These are phyloP conservation scores for Penicillium paxilli DNA, from an alignment of 495 filamentous ascomycete genomes.

Conservation along the genomic window DNA sequence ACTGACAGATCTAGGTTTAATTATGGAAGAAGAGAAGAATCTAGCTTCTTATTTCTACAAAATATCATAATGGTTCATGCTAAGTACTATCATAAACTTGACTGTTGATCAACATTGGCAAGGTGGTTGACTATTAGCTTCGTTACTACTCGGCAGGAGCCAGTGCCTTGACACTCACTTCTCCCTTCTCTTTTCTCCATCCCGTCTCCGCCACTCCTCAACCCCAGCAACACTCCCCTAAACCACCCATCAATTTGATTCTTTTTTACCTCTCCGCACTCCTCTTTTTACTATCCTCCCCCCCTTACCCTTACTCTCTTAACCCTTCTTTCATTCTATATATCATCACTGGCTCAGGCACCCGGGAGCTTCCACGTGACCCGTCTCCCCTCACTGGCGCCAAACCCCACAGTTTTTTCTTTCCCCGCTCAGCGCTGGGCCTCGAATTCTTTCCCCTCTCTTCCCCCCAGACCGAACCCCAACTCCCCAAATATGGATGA, in stretches of 20 bases:
- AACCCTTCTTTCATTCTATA: background rate
- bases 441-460: slow-evolving; percentile 34
- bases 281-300: background rate
- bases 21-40: background rate
- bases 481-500: slow-evolving; percentile 40
- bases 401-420: slow-evolving; percentile 42
- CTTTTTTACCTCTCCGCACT: background rate
- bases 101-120: background rate
- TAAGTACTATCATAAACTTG: too few species aligned
- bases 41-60: background rate
- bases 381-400: slow-evolving; percentile 28
- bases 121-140: background rate
- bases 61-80: background rate
- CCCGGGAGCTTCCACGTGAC: slow-evolving; percentile 30
- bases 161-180: too few species aligned
- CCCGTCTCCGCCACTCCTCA: background rate
- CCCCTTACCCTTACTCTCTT: background rate
- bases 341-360: background rate
- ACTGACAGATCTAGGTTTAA: background rate
- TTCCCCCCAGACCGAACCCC: slow-evolving; percentile 35
- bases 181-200: background rate
- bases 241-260: background rate
- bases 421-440: slow-evolving; percentile 28
- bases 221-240: background rate
- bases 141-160: too few species aligned